These are phyloP conservation scores for Vanrija pseudolonga DNA, from an alignment of 1,284 basidiomycete genomes.

Conservation along the genomic window DNA sequence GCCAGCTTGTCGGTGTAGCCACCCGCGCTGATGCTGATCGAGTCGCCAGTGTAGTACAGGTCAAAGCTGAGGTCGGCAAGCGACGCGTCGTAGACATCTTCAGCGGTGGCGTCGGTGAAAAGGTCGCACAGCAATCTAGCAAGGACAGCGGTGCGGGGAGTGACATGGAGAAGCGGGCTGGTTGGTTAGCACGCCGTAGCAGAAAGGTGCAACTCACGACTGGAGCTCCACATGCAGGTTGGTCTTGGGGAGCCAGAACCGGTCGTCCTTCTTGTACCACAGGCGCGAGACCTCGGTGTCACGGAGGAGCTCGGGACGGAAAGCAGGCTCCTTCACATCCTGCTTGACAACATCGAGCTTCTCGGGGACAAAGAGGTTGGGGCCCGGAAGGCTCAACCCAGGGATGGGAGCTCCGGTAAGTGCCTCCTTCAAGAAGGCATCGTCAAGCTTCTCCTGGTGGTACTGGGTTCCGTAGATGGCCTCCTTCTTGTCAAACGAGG, in stretches of 20 bases:
- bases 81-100: slow-evolving; percentile 90
- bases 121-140: slow-evolving; percentile 70
- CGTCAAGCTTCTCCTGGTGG: slow-evolving; percentile 63
- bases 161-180: slow-evolving; percentile 46
- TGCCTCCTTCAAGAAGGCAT: slow-evolving; percentile 63
- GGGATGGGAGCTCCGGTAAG: slow-evolving; percentile 59
- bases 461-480: slow-evolving; percentile 83
- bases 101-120: slow-evolving; percentile 81
- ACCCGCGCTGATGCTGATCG: slow-evolving; percentile 65
- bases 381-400: slow-evolving; percentile 73
- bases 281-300: slow-evolving; percentile 68
- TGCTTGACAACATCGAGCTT: slow-evolving; percentile 76
- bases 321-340: slow-evolving; percentile 63
- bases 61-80: slow-evolving; percentile 83
- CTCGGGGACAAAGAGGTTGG: slow-evolving; percentile 86
- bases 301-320: slow-evolving; percentile 69
- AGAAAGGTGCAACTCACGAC: slow-evolving; percentile 23
- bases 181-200: neutral
- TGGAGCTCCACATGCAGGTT: slow-evolving; percentile 44
- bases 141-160: slow-evolving; percentile 45
- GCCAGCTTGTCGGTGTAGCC: slow-evolving; percentile 96
- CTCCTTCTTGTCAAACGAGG: slow-evolving; percentile 67
- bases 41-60: slow-evolving; percentile 64
- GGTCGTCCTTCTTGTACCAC: slow-evolving; percentile 96
- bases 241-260: slow-evolving; percentile 89